Evolutionary conservation across 495 filamentous ascomycete genomes (phyloP).

Genomic region (Thermothielavioides terrestris): DNA sequence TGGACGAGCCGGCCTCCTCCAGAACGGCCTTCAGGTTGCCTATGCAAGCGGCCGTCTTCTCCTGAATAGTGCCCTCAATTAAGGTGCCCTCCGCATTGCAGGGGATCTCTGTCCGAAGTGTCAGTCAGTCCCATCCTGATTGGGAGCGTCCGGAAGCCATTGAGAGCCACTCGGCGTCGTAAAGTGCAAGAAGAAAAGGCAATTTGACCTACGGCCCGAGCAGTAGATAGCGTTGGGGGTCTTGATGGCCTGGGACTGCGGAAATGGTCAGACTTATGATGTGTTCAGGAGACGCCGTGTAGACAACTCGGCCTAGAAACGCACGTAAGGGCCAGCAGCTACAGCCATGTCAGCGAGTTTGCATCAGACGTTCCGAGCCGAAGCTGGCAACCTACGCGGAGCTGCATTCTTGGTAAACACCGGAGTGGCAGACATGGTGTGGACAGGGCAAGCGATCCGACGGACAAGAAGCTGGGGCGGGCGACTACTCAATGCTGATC

Average conservation of each 20-base stretch:
- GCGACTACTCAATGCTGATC: constrained; percentile 3
- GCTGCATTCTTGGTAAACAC: constrained; percentile 46
- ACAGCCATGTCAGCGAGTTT: constrained; percentile 14
- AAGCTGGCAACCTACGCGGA: constrained; percentile 33
- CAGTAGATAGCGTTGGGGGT: constrained; percentile 78
- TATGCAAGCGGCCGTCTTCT: constrained; percentile 68
- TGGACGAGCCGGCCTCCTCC: constrained; percentile 62
- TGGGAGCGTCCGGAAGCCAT: too few species aligned
- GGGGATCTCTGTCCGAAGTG: too few species aligned
- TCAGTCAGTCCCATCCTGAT: too few species aligned
- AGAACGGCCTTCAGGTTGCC: constrained; percentile 72
- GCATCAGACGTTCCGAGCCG: too few species aligned
- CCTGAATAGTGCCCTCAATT: constrained; percentile 63
- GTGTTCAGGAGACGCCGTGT: constrained; percentile 8
- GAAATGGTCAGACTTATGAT: background rate
- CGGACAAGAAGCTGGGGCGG: background rate
- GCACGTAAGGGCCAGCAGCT: constrained; percentile 52
- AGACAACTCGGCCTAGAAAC: constrained; percentile 4
- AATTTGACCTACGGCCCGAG: too few species aligned
- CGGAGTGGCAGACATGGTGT: constrained; percentile 40
- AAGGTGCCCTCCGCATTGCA: constrained; percentile 67
- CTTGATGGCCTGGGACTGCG: constrained; percentile 79
- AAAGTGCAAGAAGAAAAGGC: too few species aligned
- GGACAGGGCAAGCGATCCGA: constrained; percentile 13
- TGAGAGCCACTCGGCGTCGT: too few species aligned